These are phyloP conservation scores for Coemansia sp. DNA, from an alignment of 192 early-diverging fungal species.

Conservation along the genomic window DNA sequence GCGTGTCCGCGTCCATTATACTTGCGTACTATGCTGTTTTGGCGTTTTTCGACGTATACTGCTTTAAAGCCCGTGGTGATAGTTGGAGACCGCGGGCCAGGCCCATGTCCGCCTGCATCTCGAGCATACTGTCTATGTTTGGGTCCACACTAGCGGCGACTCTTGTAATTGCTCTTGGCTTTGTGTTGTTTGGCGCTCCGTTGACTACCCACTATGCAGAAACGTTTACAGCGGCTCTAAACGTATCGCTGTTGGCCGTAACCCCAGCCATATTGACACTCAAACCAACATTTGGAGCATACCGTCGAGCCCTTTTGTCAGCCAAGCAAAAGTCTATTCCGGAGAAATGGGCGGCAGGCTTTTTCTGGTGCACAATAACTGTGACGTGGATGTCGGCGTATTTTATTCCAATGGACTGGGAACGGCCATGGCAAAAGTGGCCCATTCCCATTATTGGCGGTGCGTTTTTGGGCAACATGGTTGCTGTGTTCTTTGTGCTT, in stretches of 20 bases:
- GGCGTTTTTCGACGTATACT: conserved; percentile 45
- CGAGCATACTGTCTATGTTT: conserved; percentile 8
- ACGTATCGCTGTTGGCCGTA: conserved; percentile 37
- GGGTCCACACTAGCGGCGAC: conserved; percentile 17
- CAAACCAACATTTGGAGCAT: conserved; percentile 11
- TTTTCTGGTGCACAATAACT: conserved; percentile 47
- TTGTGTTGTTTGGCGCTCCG: conserved; percentile 51
- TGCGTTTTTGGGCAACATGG: conserved; percentile 43
- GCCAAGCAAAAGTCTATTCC: conserved; percentile 21
- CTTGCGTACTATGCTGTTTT: conserved; percentile 45
- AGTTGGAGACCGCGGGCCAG: neutral
- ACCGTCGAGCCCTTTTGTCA: conserved; percentile 32
- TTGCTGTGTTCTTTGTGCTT: conserved; percentile 36
- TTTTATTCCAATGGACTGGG: conserved; percentile 56
- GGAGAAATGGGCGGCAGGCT: conserved; percentile 47
- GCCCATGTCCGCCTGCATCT: conserved; percentile 6
- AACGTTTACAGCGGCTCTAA: conserved; percentile 37
- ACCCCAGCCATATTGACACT: conserved; percentile 47
- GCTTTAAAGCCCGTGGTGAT: conserved; percentile 22
- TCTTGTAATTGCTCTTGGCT: conserved; percentile 2
- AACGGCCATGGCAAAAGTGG: conserved; percentile 52
- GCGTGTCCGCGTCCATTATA: conserved; percentile 22
- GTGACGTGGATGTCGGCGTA: conserved; percentile 35
- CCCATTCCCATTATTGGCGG: conserved; percentile 49
- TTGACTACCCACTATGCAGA: conserved; percentile 24